Percentiles rank a stretch among this genome's conserved stretches.
Evolutionary conservation across 768 basidiomycete species (phyloP).

Genomic region (Lactarius indigo): DNA sequence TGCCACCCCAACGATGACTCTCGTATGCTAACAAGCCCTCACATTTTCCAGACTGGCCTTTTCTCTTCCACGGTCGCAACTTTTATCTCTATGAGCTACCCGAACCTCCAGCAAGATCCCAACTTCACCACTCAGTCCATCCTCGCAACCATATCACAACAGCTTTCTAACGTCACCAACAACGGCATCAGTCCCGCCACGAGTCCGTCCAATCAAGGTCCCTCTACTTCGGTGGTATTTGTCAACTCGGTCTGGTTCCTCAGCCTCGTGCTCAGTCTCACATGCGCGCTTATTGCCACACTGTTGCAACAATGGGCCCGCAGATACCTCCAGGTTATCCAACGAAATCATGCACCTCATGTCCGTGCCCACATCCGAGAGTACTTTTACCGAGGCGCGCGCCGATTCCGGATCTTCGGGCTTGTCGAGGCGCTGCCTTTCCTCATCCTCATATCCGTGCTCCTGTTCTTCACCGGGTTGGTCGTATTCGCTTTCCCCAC

Average conservation of each 20-base stretch:
- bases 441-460: neutral
- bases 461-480: neutral
- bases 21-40: no score
- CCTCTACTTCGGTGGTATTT: no score
- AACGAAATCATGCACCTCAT: neutral
- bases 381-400: slow-evolving; percentile 37
- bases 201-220: no score
- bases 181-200: no score
- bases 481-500: neutral
- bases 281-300: neutral
- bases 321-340: neutral
- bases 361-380: neutral
- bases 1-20: no score
- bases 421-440: slow-evolving; percentile 37
- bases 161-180: no score
- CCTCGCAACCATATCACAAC: no score
- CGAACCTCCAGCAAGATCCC: no score
- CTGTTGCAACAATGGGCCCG: slow-evolving; percentile 5
- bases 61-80: no score
- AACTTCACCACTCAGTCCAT: no score
- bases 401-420: slow-evolving; percentile 37
- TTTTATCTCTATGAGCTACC: no score
- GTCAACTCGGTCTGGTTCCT: neutral
- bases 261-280: neutral
- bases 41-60: no score